Percentiles rank a stretch among this genome's conserved stretches.
Conservation (phyloP, 331 rosid genomes). For the Spiraea crenata region DNA sequence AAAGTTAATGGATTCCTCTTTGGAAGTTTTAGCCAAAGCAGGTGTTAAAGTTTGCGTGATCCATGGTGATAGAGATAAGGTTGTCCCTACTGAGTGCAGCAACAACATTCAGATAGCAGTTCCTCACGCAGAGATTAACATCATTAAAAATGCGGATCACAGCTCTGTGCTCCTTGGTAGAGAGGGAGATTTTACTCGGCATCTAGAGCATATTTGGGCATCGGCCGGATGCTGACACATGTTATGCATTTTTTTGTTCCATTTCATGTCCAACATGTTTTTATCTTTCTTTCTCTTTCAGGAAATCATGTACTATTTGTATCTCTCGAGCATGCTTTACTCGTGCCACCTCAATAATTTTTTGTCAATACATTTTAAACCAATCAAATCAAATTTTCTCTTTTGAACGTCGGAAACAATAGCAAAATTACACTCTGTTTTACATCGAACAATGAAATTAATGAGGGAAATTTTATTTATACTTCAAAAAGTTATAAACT, state of each 20-base stretch:
- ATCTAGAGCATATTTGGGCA: conserved; percentile 46
- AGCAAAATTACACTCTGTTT: no score
- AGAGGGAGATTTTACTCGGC: conserved; percentile 45
- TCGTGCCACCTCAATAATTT: no score
- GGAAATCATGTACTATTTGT: no score
- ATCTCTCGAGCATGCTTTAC: no score
- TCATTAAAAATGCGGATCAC: conserved; percentile 56
- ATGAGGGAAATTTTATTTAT: no score
- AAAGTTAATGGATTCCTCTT: conserved; percentile 44
- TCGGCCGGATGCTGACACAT: background rate
- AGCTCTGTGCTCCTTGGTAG: conserved; percentile 53
- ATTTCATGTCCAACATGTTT: no score
- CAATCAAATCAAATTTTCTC: background rate
- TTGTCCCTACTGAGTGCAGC: conserved; percentile 58
- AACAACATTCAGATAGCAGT: conserved; percentile 44
- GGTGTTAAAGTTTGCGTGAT: conserved; percentile 50
- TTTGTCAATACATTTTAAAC: no score
- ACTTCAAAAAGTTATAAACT: no score
- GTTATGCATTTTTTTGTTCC: no score
- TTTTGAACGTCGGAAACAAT: no score
- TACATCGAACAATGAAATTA: no score
- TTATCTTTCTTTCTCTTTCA: no score
- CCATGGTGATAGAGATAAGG: conserved; percentile 66
- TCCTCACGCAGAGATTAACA: conserved; percentile 48
- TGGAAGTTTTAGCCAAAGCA: conserved; percentile 39